These are phyloP conservation scores for Scytalidium sp. DNA, from an alignment of 2,329 filamentous ascomycete species.

Conservation along the genomic window DNA sequence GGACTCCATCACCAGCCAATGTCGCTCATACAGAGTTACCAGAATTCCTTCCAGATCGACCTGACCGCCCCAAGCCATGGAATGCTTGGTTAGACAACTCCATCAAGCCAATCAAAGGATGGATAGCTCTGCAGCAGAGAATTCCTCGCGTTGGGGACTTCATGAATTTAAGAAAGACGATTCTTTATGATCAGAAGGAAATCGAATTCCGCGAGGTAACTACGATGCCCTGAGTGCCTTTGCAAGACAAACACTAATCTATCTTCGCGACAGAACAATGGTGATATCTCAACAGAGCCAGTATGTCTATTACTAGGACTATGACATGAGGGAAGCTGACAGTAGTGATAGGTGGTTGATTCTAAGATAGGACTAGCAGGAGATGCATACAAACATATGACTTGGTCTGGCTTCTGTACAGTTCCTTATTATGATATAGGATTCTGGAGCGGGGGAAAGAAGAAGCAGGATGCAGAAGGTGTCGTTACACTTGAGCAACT, in stretches of 20 bases:
- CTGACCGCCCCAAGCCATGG: constrained; percentile 5
- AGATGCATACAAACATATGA: constrained; percentile 5
- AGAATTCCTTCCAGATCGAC: neutral
- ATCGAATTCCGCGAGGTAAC: neutral
- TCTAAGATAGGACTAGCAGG: neutral
- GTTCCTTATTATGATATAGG: constrained; percentile 4
- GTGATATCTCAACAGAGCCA: neutral
- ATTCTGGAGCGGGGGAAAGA: constrained; percentile 1
- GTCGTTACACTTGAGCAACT: constrained; percentile 3
- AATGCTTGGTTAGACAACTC: constrained; percentile 10
- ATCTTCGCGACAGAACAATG: neutral
- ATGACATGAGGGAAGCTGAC: neutral
- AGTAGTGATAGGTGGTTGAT: neutral
- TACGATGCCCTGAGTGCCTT: neutral
- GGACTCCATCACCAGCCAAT: neutral
- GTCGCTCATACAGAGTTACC: neutral
- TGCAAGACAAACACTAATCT: neutral
- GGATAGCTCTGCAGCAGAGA: constrained; percentile 10
- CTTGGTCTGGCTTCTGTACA: constrained; percentile 4
- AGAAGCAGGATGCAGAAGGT: constrained; percentile 1
- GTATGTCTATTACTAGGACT: neutral
- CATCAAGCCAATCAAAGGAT: neutral
- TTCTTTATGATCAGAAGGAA: neutral
- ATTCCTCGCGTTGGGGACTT: constrained; percentile 7
- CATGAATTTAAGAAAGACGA: neutral